phyloP scores from a whole-genome alignment of 108 stramenopile species.

The Cylindrotheca closterium region DNA sequence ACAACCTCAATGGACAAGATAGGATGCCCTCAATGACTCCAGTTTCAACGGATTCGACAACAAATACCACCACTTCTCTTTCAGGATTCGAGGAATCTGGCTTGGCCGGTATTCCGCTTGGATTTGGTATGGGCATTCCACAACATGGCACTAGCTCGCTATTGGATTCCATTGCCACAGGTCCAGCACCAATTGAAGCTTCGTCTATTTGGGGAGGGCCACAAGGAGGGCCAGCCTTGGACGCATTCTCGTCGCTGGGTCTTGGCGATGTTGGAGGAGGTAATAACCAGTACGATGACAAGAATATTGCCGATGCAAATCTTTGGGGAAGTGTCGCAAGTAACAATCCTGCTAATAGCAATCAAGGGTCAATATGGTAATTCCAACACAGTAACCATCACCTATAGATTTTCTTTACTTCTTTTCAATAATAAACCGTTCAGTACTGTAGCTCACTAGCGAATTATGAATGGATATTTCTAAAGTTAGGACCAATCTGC shows the following conservation, averaged over 20 bases:
- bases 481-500: no score
- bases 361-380: no score
- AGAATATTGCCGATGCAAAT: conserved; percentile 1
- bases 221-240: conserved; percentile 5
- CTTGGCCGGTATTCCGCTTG: conserved; percentile 4
- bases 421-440: no score
- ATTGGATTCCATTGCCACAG: conserved; percentile 5
- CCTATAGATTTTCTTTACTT: no score
- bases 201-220: conserved; percentile 18
- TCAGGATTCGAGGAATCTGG: background rate
- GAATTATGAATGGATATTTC: no score
- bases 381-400: no score
- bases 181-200: background rate
- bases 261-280: conserved; percentile 7
- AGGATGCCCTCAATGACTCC: conserved; percentile 4
- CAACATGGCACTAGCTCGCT: conserved; percentile 6
- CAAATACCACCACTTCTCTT: background rate
- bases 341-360: no score
- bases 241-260: conserved; percentile 1
- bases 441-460: no score
- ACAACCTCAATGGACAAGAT: no score
- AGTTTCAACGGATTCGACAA: background rate
- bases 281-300: background rate
- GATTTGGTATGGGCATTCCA: conserved; percentile 4
- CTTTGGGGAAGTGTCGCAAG: no score